Evolutionary conservation across 768 basidiomycete species (phyloP), one percentile per base, ranked within the genome.

Genomic region (Melanogaster broomeanus): DNA sequence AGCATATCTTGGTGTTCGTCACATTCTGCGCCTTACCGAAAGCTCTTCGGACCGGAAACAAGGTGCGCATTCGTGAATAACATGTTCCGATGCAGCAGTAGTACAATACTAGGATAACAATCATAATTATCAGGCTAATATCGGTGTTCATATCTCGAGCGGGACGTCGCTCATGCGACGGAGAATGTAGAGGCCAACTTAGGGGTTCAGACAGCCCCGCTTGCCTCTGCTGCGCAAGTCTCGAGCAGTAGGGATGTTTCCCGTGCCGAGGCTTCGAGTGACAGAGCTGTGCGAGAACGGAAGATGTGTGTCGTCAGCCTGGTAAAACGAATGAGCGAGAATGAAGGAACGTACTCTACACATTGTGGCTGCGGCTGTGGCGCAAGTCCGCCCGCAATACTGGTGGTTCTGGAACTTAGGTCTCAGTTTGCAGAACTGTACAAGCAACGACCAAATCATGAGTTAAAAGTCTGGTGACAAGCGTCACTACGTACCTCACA

Each of bases 311-410:
- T 37, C 21, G 34, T 66, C 22, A 67, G 30, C 16, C 19, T n/a
- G 15, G 40, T 16, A 22, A 33, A 27, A 27, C 7, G 25, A 39
- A 35, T 19, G 3, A 15, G 19, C 2, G n/a, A 13, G 37, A 25
- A 37, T 15, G 12, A 15, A 28, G 28, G 43, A 30, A 60, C 69
- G 27, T 37, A 68, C 67, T 7, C 56, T 62, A 31, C 67, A 69
- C 59, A 56, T 55, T 38, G 58, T 69, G 15, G 53, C 52, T 19
- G 83, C 83, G 43, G 74, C 53, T 15, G 74, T 64, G 16, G 83
- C 84, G 58, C 85, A 86, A 47, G 77, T 81, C 74, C 83, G 82
- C 48, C 85, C 81, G 52, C 85, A 87, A 58, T 76, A 87, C 45
- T 81, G 78, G 57, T 81, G 80, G 55, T 72, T 75, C 56, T 74